Conservation (phyloP, 192 early-diverging fungal genomes). For the Backusella macrospora region DNA sequence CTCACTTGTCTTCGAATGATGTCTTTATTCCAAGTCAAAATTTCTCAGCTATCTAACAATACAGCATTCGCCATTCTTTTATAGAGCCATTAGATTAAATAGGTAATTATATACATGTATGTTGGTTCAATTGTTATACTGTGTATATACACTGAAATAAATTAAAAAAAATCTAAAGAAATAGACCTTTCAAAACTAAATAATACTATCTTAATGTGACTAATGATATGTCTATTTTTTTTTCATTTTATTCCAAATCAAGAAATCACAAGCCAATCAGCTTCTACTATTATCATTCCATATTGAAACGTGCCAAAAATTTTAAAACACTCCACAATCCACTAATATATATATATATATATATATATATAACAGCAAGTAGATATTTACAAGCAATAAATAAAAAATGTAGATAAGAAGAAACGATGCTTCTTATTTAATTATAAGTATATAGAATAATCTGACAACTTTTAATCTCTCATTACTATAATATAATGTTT, state of each 20-base stretch:
- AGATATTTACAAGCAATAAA: too few species aligned
- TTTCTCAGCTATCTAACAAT: background rate
- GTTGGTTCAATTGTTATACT: too few species aligned
- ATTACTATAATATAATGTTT: too few species aligned
- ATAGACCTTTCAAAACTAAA: too few species aligned
- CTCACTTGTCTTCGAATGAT: background rate
- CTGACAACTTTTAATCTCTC: slow-evolving; percentile 5
- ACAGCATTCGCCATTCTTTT: background rate
- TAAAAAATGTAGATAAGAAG: too few species aligned
- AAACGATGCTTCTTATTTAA: too few species aligned
- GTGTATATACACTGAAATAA: too few species aligned
- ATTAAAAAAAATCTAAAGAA: too few species aligned
- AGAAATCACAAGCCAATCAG: background rate
- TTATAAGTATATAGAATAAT: background rate
- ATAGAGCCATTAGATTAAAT: background rate
- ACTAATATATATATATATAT: too few species aligned
- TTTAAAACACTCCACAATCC: too few species aligned
- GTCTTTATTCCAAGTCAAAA: background rate
- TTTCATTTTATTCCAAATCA: background rate
- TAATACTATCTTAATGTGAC: background rate
- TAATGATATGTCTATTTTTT: background rate
- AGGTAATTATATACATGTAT: too few species aligned
- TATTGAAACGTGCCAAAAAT: background rate
- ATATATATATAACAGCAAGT: too few species aligned
- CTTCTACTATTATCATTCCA: background rate